These are phyloP conservation scores for Aureobasidium musti DNA, from an alignment of 2,329 filamentous ascomycete genomes.

Conservation along the genomic window DNA sequence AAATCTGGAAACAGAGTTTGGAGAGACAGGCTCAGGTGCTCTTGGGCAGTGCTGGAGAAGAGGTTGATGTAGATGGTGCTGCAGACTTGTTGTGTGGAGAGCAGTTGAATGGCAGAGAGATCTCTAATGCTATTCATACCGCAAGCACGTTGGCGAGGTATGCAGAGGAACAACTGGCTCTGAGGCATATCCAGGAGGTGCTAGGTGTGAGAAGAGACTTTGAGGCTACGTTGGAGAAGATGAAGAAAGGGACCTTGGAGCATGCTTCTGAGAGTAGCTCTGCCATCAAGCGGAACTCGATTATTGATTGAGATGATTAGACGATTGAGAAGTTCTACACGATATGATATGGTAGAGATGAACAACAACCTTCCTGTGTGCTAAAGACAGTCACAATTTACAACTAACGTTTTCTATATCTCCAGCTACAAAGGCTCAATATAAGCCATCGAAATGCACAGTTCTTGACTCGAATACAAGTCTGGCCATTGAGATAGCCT, in stretches of 20 bases:
- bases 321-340: no score
- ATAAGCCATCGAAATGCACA: no score
- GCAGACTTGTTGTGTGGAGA: neutral
- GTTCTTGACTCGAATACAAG: no score
- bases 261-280: neutral
- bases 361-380: no score
- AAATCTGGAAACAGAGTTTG: conserved; percentile 8
- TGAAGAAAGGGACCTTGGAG: neutral
- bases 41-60: neutral
- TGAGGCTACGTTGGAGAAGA: neutral
- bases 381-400: no score
- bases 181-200: conserved; percentile 28
- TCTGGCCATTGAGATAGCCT: no score
- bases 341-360: no score
- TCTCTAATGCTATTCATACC: conserved; percentile 11
- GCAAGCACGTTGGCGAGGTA: conserved; percentile 8
- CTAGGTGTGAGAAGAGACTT: conserved; percentile 23
- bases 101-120: conserved; percentile 17
- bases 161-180: neutral
- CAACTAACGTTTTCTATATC: no score
- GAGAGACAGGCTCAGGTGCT: neutral
- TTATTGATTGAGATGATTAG: neutral
- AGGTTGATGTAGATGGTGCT: neutral
- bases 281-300: neutral
- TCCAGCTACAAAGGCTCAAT: no score